Base-by-base conservation (phyloP, 371 early-diverging fungal species). In the Mortierella sp. region DNA sequence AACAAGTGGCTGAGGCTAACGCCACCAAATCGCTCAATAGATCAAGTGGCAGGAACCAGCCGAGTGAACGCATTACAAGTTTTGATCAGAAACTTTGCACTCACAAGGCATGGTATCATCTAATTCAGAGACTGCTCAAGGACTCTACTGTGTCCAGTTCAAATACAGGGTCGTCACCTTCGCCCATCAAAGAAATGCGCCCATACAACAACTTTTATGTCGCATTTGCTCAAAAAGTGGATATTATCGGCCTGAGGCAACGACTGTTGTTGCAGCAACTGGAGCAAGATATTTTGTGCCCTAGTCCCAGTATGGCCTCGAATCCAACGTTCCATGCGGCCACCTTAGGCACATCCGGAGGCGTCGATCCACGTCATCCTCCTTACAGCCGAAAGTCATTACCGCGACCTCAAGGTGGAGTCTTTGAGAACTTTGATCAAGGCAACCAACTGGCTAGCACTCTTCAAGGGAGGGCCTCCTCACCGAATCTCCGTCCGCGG, bases 151-250 rank as follows among this genome's bases (percentile, higher is more conserved):
- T 45, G 19, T 65, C 77, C 19, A 32, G 45, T 45, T 32, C 16
- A 10, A 13, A 0, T 13, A 58, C 5, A 16, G 50, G 48, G 59
- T 52, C 38, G 4, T 21, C 32, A 48, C 41, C 57, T n/a, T 58
- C 72, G 4, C 53, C 72, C 19, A 63, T 66, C 67, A 81, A 67
- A 57, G 74, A 79, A 36, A 71, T 79, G 65, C 76, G 81, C 2
- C 76, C 81, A 0, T 81, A 81, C 64, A 75, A 57, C 76, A 76
- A 81, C 47, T 60, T 81, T 66, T 76, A 75, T 32, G 58, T 81
- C 50, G 69, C 68, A 15, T 72, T 72, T 36, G 81, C 76, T 9
- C 81, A 81, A 58, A 81, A 81, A 28, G 76, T 69, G 13, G 72
- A 75, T 33, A 40, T 81, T 3, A 41, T 72, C 19, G 81, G 75